phyloP scores from a whole-genome alignment of 345 rosid species.

The Schrenkiella parvula region DNA sequence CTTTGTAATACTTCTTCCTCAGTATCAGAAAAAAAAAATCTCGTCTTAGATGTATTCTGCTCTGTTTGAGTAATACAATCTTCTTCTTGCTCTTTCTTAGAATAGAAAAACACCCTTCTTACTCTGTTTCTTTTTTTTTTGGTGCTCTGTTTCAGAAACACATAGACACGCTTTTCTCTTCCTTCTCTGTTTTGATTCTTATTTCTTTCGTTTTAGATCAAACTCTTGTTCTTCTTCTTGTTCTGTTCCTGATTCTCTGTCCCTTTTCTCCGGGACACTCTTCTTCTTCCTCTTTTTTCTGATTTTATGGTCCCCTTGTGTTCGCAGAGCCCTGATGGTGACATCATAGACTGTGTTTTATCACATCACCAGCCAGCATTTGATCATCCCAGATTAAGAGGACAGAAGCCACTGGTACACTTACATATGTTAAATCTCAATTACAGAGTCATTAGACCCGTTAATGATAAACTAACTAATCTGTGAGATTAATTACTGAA shows the following conservation, averaged over 20 bases:
- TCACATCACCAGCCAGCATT: constrained; percentile 85
- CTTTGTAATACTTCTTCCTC: not conserved
- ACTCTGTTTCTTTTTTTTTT: not conserved
- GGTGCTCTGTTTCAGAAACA: constrained; percentile 5
- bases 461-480: not conserved
- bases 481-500: constrained; percentile 21
- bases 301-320: constrained; percentile 9
- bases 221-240: not conserved
- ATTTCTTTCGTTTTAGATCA: not conserved
- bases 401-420: constrained; percentile 69
- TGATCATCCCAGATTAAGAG: constrained; percentile 83
- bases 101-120: not conserved
- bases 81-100: not conserved
- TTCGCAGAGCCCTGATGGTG: constrained; percentile 87
- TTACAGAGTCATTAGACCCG: not conserved
- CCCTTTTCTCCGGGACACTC: not conserved
- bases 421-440: not conserved
- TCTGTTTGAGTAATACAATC: not conserved
- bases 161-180: not conserved
- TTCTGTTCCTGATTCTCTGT: not conserved
- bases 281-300: not conserved
- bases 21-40: not conserved
- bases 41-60: not conserved
- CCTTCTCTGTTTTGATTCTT: not conserved
- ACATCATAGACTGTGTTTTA: constrained; percentile 81